Conservation (phyloP, 2,329 filamentous ascomycete species). For the Claviceps humidiphila region DNA sequence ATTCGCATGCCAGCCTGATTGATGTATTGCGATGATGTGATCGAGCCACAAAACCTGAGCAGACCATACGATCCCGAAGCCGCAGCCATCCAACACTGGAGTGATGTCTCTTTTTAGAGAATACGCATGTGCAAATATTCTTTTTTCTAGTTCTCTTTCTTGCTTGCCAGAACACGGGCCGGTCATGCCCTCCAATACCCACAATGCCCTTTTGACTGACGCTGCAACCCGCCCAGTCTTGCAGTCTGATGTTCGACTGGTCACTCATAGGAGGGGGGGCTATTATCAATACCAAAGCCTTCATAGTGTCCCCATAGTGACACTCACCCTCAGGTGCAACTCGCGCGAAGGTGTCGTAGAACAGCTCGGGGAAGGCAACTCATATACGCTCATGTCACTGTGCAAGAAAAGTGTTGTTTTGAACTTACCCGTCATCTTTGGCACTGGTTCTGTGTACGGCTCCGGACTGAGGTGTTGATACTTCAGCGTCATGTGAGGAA, state of each 20-base stretch:
- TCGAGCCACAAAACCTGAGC: background rate
- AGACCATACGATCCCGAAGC: background rate
- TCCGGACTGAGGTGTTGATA: constrained; percentile 21
- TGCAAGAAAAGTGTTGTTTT: background rate
- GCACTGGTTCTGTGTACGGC: constrained; percentile 49
- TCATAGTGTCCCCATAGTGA: background rate
- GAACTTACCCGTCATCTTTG: constrained; percentile 32
- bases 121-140: background rate
- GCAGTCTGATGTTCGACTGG: background rate
- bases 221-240: background rate
- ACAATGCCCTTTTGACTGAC: background rate
- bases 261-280: background rate
- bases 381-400: background rate
- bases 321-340: background rate
- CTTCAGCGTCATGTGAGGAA: constrained; percentile 18
- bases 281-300: background rate
- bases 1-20: background rate
- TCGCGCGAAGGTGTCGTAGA: background rate
- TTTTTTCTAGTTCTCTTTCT: background rate
- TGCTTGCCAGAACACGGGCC: background rate
- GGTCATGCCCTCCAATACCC: background rate
- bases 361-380: background rate
- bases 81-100: background rate
- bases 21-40: background rate
- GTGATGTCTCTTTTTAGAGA: background rate